Conservation (phyloP, 257 asterid genomes). For the Solanum megistacrolobum region DNA sequence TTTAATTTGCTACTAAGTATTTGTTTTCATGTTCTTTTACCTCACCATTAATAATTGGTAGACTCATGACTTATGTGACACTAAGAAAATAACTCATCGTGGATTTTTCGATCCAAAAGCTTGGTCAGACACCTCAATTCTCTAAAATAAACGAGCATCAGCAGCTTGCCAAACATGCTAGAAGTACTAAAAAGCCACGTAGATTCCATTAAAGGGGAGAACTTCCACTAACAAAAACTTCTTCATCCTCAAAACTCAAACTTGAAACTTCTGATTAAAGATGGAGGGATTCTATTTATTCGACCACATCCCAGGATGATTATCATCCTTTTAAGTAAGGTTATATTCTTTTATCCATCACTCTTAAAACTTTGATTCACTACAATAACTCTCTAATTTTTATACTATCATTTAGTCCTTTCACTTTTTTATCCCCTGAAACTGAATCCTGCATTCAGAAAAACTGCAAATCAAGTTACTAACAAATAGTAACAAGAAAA, state of each 20-base stretch:
- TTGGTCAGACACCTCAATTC: not conserved
- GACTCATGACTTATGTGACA: not conserved
- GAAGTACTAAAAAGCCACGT: not conserved
- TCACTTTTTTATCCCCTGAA: not conserved
- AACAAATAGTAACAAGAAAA: not conserved
- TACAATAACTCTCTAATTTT: no score
- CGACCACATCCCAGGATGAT: no score
- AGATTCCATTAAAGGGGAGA: not conserved
- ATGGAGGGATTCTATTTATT: no score
- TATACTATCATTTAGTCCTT: no score
- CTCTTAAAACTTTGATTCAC: no score
- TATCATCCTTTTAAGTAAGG: no score
- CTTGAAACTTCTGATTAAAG: not conserved
- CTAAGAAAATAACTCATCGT: not conserved
- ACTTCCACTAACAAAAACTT: not conserved
- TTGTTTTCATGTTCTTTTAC: not conserved
- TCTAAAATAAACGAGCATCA: not conserved
- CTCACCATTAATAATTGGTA: not conserved
- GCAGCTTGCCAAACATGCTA: not conserved
- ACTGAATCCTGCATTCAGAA: not conserved
- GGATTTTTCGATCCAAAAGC: not conserved
- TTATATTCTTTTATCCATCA: not conserved
- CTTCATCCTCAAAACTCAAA: not conserved
- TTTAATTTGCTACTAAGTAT: not conserved
- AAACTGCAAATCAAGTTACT: not conserved